These are phyloP conservation scores for Arthrobotrys sphaeroides DNA, from an alignment of 2,329 filamentous ascomycete species.

Conservation along the genomic window DNA sequence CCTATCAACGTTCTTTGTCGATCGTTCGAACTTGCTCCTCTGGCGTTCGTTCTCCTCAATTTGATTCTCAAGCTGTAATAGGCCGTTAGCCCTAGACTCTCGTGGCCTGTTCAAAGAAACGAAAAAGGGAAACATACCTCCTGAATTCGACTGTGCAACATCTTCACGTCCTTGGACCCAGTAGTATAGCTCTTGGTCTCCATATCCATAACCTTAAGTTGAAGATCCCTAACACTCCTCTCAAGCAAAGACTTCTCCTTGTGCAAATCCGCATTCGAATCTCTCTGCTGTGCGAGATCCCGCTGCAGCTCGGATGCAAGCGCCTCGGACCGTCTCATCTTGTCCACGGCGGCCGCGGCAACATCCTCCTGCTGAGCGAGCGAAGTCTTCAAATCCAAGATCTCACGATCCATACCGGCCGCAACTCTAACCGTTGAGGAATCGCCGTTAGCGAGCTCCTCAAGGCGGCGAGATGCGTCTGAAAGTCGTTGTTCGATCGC, in stretches of 20 bases:
- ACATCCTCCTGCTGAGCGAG: conserved; percentile 95
- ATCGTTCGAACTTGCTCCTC: conserved; percentile 82
- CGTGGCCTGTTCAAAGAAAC: conserved; percentile 17
- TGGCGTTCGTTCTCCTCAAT: conserved; percentile 83
- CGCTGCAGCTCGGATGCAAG: conserved; percentile 89
- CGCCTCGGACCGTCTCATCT: conserved; percentile 94
- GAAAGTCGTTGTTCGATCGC: conserved; percentile 83
- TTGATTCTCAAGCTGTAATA: conserved; percentile 79
- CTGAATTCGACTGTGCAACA: conserved; percentile 91
- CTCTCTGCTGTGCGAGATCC: conserved; percentile 86
- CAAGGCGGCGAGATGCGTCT: conserved; percentile 86
- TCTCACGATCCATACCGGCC: conserved; percentile 84
- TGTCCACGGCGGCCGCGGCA: conserved; percentile 87
- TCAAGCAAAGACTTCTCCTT: conserved; percentile 90
- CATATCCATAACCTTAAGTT: conserved; percentile 87
- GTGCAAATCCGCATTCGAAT: conserved; percentile 80
- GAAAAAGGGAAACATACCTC: conserved; percentile 73
- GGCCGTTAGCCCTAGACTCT: not conserved
- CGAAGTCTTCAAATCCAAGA: conserved; percentile 86
- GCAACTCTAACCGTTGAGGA: conserved; percentile 89
- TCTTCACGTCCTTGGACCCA: conserved; percentile 92
- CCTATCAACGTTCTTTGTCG: conserved; percentile 89
- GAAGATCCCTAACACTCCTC: conserved; percentile 88
- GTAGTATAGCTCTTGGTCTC: conserved; percentile 98
- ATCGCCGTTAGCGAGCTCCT: conserved; percentile 85